Evolutionary conservation across 345 rosid species (phyloP), one percentile per base, ranked within the genome.

Genomic region (Cardamine resedifolia): DNA sequence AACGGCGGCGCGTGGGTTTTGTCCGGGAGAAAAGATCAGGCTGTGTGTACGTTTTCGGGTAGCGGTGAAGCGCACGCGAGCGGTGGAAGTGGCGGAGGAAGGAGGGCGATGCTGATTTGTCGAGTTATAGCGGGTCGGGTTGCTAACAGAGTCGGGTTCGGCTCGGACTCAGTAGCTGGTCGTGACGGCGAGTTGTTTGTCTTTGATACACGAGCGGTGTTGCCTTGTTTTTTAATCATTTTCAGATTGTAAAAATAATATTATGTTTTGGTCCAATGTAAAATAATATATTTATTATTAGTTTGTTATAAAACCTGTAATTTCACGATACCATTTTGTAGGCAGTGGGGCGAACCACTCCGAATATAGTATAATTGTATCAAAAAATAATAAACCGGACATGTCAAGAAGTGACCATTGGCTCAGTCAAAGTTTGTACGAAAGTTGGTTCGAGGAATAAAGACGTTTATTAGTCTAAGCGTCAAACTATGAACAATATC

Each of bases 111-210:
- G 96, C 62, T 92, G 51, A 96, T 92, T 1, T 92, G 93, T 56
- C 84, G 96, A 66, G 96, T 92, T 2, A 80, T 92, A 14, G 91
- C 91, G 30, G 98, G 96, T 31, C 89, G 96, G 83, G 87, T 90
- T 2, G 81, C 76, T 53, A 81, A 76, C 44, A 80, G 58, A 75
- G 58, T 65, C 19, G 88, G 80, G 58, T 36, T 64, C 2, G 90
- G 79, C 28, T 87, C 74, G 51, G 98, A 92, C 78, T 88, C 96
- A 50, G 86, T 92, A 75, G 78, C 85, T 57, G 88, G 96, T 60
- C 84, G 73, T 2, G 77, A 78, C 39, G 96, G 88, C 77, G 95
- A 92, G 85, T 78, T 88, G 73, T 73, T 88, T 14, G 96, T 90
- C 34, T 87, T 88, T 45, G 96, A 92, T 52, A 58, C 85, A n/a